Evolutionary conservation across 306 rosid genomes (phyloP).

Genomic region (barrel medic (Medicago truncatula)): MtrunA17r5.0-ANR NC_053045.1:41399501-41400000

Average conservation of each 20-base stretch:
- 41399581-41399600: neutral
- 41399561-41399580: slow-evolving; percentile 2
- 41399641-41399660: neutral
- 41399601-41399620: neutral
- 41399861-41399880: slow-evolving; percentile 34
- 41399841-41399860: neutral
- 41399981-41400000: slow-evolving; percentile 24
- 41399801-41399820: slow-evolving; percentile 34
- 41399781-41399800: neutral
- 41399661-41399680: neutral
- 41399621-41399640: too few relatives aligned
- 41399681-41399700: neutral
- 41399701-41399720: neutral
- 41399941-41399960: slow-evolving; percentile 5
- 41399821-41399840: neutral
- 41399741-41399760: too few relatives aligned
- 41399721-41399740: neutral
- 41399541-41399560: neutral
- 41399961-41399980: neutral
- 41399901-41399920: slow-evolving; percentile 35
- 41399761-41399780: too few relatives aligned
- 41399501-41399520: neutral
- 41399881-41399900: slow-evolving; percentile 6
- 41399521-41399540: slow-evolving; percentile 3
- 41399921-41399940: slow-evolving; percentile 34